Percentiles rank a stretch among this genome's conserved stretches.
phyloP scores from a whole-genome alignment of 2,329 filamentous ascomycete genomes.

The Hypoxylon sp. region DNA sequence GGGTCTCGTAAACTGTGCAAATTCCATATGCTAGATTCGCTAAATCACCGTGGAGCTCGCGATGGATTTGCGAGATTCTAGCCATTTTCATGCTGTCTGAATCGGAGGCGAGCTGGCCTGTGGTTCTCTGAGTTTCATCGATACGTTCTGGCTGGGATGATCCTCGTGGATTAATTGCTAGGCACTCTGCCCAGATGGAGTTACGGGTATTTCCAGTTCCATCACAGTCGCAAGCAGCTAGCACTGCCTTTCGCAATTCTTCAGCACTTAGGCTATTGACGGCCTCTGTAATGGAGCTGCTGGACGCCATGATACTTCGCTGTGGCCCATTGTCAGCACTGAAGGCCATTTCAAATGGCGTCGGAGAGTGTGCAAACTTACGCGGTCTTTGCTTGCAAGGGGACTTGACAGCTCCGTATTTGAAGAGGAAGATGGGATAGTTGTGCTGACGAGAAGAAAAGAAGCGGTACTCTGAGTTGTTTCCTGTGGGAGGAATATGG shows the following conservation, averaged over 20 bases:
- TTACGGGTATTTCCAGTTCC: not conserved
- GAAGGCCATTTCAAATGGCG: not conserved
- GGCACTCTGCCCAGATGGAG: slow-evolving; percentile 6
- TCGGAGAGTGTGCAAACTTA: not conserved
- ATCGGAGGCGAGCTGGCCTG: not conserved
- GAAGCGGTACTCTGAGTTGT: not conserved
- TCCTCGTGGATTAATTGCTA: not conserved
- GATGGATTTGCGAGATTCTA: not conserved
- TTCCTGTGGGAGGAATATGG: not conserved
- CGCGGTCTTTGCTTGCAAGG: not conserved
- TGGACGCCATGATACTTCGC: slow-evolving; percentile 6
- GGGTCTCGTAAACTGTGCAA: slow-evolving; percentile 6
- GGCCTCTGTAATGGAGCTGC: not conserved
- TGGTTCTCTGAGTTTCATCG: not conserved
- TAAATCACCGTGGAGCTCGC: slow-evolving; percentile 4
- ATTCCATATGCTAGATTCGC: slow-evolving; percentile 13
- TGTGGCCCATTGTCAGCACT: not conserved
- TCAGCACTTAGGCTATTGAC: not conserved
- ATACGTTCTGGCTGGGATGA: not conserved
- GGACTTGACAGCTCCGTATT: not conserved
- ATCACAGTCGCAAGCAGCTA: not conserved
- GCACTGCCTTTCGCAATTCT: not conserved
- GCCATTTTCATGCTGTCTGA: not conserved
- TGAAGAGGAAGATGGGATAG: not conserved
- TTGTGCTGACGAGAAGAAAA: not conserved